A percentile compares a stretch with the other conserved stretches of the same genome.
Conservation (phyloP, 75 land plant genomes). For the Pinus taeda region DNA sequence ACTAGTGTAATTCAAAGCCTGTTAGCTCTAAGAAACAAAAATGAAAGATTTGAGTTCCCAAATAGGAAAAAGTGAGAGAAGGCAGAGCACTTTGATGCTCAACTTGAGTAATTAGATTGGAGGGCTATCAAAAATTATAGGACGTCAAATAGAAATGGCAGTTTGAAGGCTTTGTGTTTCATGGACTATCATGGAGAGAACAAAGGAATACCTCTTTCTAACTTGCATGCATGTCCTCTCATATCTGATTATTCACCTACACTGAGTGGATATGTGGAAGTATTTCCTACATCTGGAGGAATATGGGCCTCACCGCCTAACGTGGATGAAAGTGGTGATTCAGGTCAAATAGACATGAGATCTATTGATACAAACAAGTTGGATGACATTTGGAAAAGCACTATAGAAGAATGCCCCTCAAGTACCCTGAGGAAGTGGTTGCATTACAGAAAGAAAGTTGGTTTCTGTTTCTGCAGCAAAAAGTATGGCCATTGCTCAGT, state of each 20-base stretch:
- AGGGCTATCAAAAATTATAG: neutral
- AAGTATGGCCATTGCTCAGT: slow-evolving; percentile 52
- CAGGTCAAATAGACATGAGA: slow-evolving; percentile 1
- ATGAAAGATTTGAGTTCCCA: slow-evolving; percentile 6
- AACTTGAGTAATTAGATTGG: neutral
- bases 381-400: slow-evolving; percentile 23
- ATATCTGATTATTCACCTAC: neutral
- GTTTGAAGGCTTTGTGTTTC: neutral
- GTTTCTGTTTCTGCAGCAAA: slow-evolving; percentile 6
- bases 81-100: too few species aligned
- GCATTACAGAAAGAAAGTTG: slow-evolving; percentile 14
- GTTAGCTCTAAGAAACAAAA: slow-evolving; percentile 1
- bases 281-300: slow-evolving; percentile 6
- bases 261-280: neutral
- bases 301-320: slow-evolving; percentile 9
- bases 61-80: neutral
- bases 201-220: neutral
- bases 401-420: slow-evolving; percentile 17
- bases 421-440: slow-evolving; percentile 17
- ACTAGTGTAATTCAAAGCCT: slow-evolving; percentile 31
- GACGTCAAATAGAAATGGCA: neutral
- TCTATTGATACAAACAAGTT: slow-evolving; percentile 14
- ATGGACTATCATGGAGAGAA: neutral
- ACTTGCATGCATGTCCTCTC: neutral
- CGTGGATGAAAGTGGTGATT: slow-evolving; percentile 5